These are phyloP conservation scores for Cutaneotrichosporon sp. DNA, from an alignment of 1,284 basidiomycete species.

Conservation along the genomic window DNA sequence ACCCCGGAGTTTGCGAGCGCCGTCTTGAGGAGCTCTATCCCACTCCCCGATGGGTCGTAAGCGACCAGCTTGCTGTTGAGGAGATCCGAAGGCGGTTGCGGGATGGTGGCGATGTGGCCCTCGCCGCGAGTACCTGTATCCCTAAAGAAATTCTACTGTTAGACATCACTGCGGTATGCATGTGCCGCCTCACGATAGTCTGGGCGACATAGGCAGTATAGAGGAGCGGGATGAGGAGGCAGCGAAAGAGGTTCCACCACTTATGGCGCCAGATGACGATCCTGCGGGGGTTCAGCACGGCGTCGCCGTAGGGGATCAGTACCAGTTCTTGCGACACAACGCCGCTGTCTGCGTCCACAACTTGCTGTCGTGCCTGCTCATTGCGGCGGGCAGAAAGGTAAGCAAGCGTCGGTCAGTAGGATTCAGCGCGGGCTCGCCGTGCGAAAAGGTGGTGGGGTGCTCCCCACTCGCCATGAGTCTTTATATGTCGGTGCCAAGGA, in stretches of 20 bases:
- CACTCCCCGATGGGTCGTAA: slow-evolving; percentile 47
- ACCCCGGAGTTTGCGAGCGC: slow-evolving; percentile 52
- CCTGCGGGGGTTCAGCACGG: slow-evolving; percentile 24
- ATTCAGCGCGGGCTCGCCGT: no score
- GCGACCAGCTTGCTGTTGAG: slow-evolving; percentile 58
- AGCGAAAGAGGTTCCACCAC: slow-evolving; percentile 62
- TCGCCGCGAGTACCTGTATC: slow-evolving; percentile 50
- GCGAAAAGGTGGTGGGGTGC: no score
- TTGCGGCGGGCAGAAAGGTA: no score
- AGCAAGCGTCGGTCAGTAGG: no score
- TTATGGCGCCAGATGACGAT: slow-evolving; percentile 20
- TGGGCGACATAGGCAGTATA: slow-evolving; percentile 53
- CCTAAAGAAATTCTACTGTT: slow-evolving; percentile 7
- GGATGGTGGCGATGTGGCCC: slow-evolving; percentile 56
- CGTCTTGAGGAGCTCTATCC: slow-evolving; percentile 55
- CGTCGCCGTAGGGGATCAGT: slow-evolving; percentile 25
- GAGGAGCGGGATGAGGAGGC: slow-evolving; percentile 61
- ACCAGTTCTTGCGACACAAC: slow-evolving; percentile 70
- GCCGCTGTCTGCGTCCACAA: slow-evolving; percentile 54
- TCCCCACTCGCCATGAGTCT: no score
- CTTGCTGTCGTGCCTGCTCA: not conserved
- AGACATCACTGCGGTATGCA: not conserved
- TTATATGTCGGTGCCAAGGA: no score
- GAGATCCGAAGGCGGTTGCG: slow-evolving; percentile 53
- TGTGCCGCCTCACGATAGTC: not conserved